These are phyloP conservation scores for Conticribra weissflogii DNA, from an alignment of 108 stramenopile genomes.

Conservation along the genomic window DNA sequence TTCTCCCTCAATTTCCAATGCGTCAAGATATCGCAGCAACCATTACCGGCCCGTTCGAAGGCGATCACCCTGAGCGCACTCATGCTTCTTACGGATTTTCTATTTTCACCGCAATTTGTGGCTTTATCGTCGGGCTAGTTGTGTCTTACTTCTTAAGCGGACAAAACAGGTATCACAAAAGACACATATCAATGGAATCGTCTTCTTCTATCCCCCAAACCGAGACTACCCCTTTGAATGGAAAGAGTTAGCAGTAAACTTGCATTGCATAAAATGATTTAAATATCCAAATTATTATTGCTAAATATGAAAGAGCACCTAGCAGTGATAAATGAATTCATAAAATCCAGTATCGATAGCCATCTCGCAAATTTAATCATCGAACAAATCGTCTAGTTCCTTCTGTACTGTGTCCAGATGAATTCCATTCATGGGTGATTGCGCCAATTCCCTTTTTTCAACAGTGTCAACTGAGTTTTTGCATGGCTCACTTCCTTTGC, in stretches of 20 bases:
- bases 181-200: slow-evolving; percentile 3
- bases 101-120: slow-evolving; percentile 15
- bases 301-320: not conserved
- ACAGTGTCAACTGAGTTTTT: not conserved
- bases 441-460: not conserved
- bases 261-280: not conserved
- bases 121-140: slow-evolving; percentile 32
- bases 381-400: not conserved
- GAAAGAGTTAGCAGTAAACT: not conserved
- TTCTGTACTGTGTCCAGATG: not conserved
- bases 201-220: slow-evolving; percentile 10
- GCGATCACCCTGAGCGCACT: not conserved
- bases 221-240: slow-evolving; percentile 18
- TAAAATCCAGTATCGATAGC: too few relatives aligned
- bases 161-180: slow-evolving; percentile 8
- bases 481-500: slow-evolving; percentile 19
- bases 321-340: not conserved
- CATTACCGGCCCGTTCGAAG: not conserved
- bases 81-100: not conserved
- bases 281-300: not conserved
- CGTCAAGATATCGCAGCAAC: not conserved
- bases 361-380: not conserved
- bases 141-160: slow-evolving; percentile 1
- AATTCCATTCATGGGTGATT: not conserved
- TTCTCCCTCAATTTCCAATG: slow-evolving; percentile 40